Percentiles rank a stretch among this genome's conserved stretches.
Conservation (phyloP, 257 asterid species). For the Solanum gracilifrons region DNA sequence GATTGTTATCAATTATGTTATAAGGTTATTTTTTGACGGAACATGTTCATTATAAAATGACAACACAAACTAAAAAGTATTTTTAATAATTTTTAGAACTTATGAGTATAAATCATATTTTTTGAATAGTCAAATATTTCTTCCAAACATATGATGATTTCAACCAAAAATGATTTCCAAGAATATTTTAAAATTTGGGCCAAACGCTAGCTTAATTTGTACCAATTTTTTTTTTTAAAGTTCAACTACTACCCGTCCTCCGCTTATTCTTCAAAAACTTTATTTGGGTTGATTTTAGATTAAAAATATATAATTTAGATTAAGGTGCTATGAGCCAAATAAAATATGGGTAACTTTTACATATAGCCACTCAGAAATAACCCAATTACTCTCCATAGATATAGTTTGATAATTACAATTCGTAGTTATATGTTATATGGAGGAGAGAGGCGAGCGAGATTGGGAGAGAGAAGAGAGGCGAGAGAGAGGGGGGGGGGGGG, state of each 20-base stretch:
- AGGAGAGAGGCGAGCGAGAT: too few relatives aligned
- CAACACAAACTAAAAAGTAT: neutral
- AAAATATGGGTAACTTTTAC: too few relatives aligned
- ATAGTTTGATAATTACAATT: too few relatives aligned
- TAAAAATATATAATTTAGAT: neutral
- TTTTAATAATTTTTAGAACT: too few relatives aligned
- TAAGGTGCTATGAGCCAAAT: neutral
- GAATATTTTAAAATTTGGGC: neutral
- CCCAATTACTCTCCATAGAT: too few relatives aligned
- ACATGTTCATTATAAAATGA: too few relatives aligned
- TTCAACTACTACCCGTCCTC: neutral
- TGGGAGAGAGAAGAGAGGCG: too few relatives aligned
- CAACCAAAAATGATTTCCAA: neutral
- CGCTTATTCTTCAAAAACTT: neutral
- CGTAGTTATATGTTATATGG: too few relatives aligned
- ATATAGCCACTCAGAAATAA: too few relatives aligned
- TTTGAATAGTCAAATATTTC: too few relatives aligned
- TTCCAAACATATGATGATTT: neutral
- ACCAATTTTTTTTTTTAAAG: accelerated
- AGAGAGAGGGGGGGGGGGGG: too few relatives aligned
- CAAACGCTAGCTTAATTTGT: neutral
- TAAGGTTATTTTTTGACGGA: neutral
- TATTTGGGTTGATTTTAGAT: neutral
- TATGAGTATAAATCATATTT: neutral
- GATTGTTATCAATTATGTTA: neutral